Evolutionary conservation across 2,329 filamentous ascomycete genomes (phyloP), one percentile per base, ranked within the genome.

Genomic region (Xylariomycetidae sp.): DNA sequence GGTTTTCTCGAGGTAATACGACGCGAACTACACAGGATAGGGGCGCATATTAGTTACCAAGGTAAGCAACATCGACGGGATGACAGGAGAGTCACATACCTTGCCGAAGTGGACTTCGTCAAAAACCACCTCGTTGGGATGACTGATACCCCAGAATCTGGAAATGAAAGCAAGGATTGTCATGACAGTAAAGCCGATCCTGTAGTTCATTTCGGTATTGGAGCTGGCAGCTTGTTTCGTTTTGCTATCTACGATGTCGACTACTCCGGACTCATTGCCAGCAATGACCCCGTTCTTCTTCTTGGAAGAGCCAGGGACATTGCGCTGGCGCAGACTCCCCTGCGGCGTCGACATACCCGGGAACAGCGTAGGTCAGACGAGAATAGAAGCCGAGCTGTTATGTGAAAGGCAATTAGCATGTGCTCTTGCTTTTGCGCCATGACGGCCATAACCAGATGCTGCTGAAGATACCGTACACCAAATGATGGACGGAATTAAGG

Each of bases 81-180:
- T n/a, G n/a, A n/a, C n/a, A n/a, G n/a, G n/a, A n/a, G n/a, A n/a
- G n/a, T 34, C 27, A 33, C 73, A 39, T 71, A 96, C 90, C 85
- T 98, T 98, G 69, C 92, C 92, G 63, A 98, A 98, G 67, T 98
- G 92, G 37, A 98, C 92, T 65, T 98, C 92, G 58, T 98, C 92
- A 57, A 98, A 98, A 31, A 98, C 92, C 36, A 98, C 92, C 68
- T 97, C 85, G 57, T 94, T 82, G 12, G 92, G 92, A 63, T 96
- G 89, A 59, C 76, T 87, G 59, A 98, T 96, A 43, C 88, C 89
- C 79, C 85, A 97, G 71, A 98, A 98, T 42, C 92, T 77, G 30
- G 92, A 97, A 42, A 88, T 56, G 56, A 98, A 97, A 31, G 88
- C 90, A 46, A 96, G 67, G 17, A 78, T 53, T 2, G 90, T 97